These are phyloP conservation scores for Phialophora chinensis DNA, from an alignment of 2,329 filamentous ascomycete species.

Conservation along the genomic window DNA sequence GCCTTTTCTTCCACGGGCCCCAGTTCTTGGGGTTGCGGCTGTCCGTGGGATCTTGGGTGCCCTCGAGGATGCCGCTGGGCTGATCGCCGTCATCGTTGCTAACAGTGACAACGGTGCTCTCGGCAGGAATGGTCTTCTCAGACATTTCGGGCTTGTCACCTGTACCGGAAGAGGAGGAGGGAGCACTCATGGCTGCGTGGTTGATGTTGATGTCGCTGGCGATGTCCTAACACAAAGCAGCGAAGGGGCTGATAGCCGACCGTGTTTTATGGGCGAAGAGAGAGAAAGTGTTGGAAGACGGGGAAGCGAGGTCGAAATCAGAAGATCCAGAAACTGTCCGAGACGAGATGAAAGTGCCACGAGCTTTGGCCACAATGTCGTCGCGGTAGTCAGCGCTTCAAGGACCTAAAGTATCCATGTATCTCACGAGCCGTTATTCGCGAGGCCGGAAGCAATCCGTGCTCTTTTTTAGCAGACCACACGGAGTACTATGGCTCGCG, in stretches of 20 bases:
- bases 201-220: background rate
- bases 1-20: conserved; percentile 42
- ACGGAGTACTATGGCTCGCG: background rate
- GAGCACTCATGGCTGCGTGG: conserved; percentile 2
- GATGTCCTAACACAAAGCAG: background rate
- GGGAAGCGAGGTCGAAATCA: background rate
- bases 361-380: background rate
- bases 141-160: conserved; percentile 1
- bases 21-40: conserved; percentile 42
- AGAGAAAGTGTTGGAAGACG: background rate
- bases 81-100: conserved; percentile 33
- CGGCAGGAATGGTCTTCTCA: conserved; percentile 13
- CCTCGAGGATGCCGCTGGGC: conserved; percentile 35
- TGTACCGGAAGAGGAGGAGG: conserved; percentile 1
- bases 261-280: background rate
- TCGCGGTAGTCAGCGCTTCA: background rate
- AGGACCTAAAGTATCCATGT: background rate
- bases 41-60: conserved; percentile 36
- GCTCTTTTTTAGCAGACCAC: background rate
- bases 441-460: background rate
- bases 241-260: background rate
- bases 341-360: background rate
- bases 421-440: background rate
- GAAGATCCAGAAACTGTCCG: background rate
- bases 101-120: conserved; percentile 14